These are phyloP conservation scores for Leishmania lainsoni DNA, from an alignment of 208 protist genomes.

Conservation along the genomic window DNA sequence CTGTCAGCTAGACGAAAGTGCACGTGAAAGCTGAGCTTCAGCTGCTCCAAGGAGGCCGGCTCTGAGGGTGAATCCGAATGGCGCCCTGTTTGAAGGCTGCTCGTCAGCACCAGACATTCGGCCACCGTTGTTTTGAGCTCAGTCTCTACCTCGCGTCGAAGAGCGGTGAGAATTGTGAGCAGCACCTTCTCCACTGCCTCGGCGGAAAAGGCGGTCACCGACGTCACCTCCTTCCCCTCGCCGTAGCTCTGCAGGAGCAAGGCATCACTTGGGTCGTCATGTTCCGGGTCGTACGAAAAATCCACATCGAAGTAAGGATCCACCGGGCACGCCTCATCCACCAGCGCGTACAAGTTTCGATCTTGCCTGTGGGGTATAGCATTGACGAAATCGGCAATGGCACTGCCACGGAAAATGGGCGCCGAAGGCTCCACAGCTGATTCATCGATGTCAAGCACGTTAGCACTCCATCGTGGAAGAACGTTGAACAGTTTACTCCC, in stretches of 20 bases:
- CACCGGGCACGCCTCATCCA: slow-evolving; percentile 68
- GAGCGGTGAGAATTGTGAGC: slow-evolving; percentile 33
- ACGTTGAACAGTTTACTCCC: slow-evolving; percentile 80
- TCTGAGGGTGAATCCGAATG: background rate
- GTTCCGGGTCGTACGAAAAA: slow-evolving; percentile 33
- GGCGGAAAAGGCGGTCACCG: background rate
- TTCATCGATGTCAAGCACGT: background rate
- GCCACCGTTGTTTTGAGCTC: slow-evolving; percentile 34
- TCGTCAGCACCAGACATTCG: slow-evolving; percentile 73
- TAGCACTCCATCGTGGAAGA: slow-evolving; percentile 27
- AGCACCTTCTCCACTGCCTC: slow-evolving; percentile 48
- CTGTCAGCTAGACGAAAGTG: slow-evolving; percentile 67
- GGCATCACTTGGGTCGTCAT: slow-evolving; percentile 8
- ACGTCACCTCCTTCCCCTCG: background rate
- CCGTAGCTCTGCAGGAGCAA: slow-evolving; percentile 9
- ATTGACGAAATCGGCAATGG: slow-evolving; percentile 52
- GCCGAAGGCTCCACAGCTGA: background rate
- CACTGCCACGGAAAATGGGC: slow-evolving; percentile 5
- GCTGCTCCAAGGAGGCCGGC: slow-evolving; percentile 16
- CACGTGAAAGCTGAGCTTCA: slow-evolving; percentile 85
- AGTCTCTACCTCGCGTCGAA: slow-evolving; percentile 45
- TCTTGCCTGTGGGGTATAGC: slow-evolving; percentile 46
- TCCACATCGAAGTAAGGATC: slow-evolving; percentile 91
- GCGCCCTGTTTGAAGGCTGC: slow-evolving; percentile 41
- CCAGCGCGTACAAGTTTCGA: slow-evolving; percentile 79